These are phyloP conservation scores for Podospora appendiculata DNA, from an alignment of 495 filamentous ascomycete species.

Conservation along the genomic window DNA sequence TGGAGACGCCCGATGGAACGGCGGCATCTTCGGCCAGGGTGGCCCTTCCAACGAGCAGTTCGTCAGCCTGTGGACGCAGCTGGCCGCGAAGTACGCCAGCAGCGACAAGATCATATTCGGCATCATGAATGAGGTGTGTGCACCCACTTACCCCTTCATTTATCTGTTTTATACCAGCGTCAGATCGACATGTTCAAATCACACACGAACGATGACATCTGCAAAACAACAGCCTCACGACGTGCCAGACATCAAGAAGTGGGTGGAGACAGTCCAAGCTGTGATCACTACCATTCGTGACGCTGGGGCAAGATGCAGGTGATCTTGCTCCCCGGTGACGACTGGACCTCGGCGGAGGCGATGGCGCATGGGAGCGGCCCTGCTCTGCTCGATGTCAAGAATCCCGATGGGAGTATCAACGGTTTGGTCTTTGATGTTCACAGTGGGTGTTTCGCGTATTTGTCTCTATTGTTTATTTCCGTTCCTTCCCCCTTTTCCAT, in stretches of 20 bases:
- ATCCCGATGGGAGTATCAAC: conserved; percentile 38
- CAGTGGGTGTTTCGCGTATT: conserved; percentile 1
- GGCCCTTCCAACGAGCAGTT: conserved; percentile 46
- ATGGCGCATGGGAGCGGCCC: conserved; percentile 39
- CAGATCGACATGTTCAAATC: too few species aligned
- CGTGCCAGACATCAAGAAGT: conserved; percentile 37
- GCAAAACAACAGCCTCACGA: conserved; percentile 18
- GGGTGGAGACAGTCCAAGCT: conserved; percentile 45
- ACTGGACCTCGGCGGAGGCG: conserved; percentile 35
- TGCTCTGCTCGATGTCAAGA: conserved; percentile 38
- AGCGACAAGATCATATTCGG: conserved; percentile 43
- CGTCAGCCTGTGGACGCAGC: conserved; percentile 42
- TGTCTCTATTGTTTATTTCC: too few species aligned
- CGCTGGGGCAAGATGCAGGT: conserved; percentile 42
- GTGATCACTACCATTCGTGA: conserved; percentile 47
- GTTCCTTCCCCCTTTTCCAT: background rate
- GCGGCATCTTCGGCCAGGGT: conserved; percentile 47
- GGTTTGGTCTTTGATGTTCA: conserved; percentile 47
- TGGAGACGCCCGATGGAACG: conserved; percentile 48
- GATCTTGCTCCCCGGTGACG: conserved; percentile 40
- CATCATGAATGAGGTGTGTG: conserved; percentile 48
- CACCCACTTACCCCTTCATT: conserved; percentile 15
- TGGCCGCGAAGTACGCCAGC: conserved; percentile 44
- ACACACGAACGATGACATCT: too few species aligned
- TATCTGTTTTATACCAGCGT: too few species aligned